phyloP scores from a whole-genome alignment of 495 filamentous ascomycete species.

The Penicillium turbatum region DNA sequence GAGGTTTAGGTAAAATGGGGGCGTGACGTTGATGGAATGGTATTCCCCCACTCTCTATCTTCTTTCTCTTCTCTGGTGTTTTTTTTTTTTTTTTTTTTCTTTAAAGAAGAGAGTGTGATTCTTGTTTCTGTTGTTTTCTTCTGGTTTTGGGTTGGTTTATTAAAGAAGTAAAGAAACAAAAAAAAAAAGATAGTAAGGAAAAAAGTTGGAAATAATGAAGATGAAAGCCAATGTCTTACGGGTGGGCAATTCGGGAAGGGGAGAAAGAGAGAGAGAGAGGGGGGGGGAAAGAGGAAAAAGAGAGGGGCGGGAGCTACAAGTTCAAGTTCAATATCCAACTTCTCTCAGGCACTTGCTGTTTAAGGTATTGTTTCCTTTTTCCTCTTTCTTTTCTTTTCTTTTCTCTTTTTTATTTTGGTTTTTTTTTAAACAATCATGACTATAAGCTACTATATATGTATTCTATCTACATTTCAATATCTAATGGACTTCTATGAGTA shows the following conservation, averaged over 20 bases:
- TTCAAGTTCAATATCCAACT: background rate
- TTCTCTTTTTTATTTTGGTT: background rate
- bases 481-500: background rate
- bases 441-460: background rate
- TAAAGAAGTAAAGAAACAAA: background rate
- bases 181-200: background rate
- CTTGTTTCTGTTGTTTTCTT: too few relatives aligned
- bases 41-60: background rate
- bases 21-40: constrained; percentile 3
- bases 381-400: background rate
- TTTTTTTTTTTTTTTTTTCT: background rate
- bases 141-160: too few relatives aligned
- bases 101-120: too few relatives aligned
- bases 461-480: background rate
- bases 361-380: background rate
- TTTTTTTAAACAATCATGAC: background rate
- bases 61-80: background rate
- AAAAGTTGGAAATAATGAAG: constrained; percentile 52
- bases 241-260: constrained; percentile 48
- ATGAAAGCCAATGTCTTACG: constrained; percentile 60
- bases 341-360: background rate
- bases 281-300: constrained; percentile 12
- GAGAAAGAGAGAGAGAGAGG: constrained; percentile 18
- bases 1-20: constrained; percentile 12
- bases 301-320: constrained; percentile 37